Base-by-base conservation (phyloP, 163 green algal genomes). In the Prototheca stagnorum region DNA sequence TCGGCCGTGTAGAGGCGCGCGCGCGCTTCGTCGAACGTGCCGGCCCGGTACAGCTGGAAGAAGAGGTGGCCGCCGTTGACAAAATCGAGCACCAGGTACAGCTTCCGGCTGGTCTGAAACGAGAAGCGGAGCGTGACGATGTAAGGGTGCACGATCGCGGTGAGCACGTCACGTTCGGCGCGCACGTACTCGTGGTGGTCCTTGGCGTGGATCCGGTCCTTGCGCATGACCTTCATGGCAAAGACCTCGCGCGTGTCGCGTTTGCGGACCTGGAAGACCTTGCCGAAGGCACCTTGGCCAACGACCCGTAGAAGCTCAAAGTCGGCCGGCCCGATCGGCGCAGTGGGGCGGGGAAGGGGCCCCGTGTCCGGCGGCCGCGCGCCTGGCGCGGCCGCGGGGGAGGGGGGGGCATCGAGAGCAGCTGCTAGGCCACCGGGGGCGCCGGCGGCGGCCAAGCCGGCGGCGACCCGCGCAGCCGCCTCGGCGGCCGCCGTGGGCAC, bases 1-100 rank as follows among this genome's bases (percentile, higher is more conserved):
- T 98, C 86, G 6, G 89, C 87, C 1, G 72, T 76, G 65, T 96
- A 97, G 25, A 97, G 73, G 5, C 79, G 65, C 1, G 86, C 79
- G 23, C 91, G 73, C 20, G 77, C 43, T 59, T 99, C 88, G 31
- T 66, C 56, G 68, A 96, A 97, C 21, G 82, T 84, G n/a, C 86
- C 86, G 64, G 56, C 50, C 12, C 49, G 44, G 35, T 59, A 64
- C 19, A 67, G 45, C 67, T 93, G 82, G 67, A 93, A 98, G 72
- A 98, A 98, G 5, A 97, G 74, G 55, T 98, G 89, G 5, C 89
- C 89, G 3, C 89, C 88, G 58, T 95, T 96, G 60, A 97, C 81
- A 54, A 94, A 95, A 57, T 98, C 88, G 35, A 98, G 65, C 16
- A 98, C 68, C 54, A 98, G 68, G 67, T 97, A 98, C 37, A 98